Evolutionary conservation across 306 rosid species (phyloP).

Genomic region (Herpetospermum pedunculosum): DNA sequence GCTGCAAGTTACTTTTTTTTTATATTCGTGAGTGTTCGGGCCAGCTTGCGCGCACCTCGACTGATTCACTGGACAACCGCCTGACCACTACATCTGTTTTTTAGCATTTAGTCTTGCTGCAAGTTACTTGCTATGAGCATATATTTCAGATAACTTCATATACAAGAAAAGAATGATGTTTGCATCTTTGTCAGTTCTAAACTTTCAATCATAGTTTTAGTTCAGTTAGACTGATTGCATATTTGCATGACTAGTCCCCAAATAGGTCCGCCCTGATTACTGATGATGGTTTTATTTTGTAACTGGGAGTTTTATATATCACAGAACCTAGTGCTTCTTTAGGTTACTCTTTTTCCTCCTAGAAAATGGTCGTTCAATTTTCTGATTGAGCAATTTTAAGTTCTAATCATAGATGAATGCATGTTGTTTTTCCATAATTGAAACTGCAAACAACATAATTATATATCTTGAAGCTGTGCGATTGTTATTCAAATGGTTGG

Average conservation of each 20-base stretch:
- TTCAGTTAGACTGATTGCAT: not conserved
- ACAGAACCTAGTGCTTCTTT: not conserved
- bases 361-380: not conserved
- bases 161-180: not conserved
- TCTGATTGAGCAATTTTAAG: not conserved
- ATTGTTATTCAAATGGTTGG: not conserved
- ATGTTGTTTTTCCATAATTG: not conserved
- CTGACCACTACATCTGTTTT: too few species aligned
- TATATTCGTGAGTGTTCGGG: too few species aligned
- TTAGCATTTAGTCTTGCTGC: not conserved
- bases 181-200: not conserved
- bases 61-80: too few species aligned
- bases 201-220: not conserved
- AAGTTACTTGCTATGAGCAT: not conserved
- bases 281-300: not conserved
- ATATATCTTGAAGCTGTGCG: not conserved
- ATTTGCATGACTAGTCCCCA: too few species aligned
- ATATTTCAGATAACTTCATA: not conserved
- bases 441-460: not conserved
- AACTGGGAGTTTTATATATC: not conserved
- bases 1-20: not conserved
- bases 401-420: not conserved
- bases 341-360: not conserved
- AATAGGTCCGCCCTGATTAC: too few species aligned
- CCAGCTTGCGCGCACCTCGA: too few species aligned